phyloP scores from a whole-genome alignment of 2,329 filamentous ascomycete genomes.

The Beauveria pseudobassiana region DNA sequence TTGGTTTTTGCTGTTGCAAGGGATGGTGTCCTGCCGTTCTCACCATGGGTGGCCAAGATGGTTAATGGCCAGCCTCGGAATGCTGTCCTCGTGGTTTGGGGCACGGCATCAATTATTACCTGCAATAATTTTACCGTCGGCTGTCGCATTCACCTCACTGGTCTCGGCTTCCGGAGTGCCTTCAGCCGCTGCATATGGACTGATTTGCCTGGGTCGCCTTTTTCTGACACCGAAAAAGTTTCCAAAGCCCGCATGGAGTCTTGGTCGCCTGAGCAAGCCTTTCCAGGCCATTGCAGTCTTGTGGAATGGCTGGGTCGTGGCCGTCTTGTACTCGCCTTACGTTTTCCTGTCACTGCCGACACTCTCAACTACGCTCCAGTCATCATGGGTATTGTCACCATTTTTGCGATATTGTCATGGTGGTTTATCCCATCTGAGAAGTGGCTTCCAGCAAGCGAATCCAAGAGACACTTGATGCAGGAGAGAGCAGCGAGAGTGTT shows the following conservation, averaged over 20 bases:
- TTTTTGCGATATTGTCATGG: slow-evolving; percentile 40
- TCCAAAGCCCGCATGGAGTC: slow-evolving; percentile 38
- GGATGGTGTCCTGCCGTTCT: slow-evolving; percentile 53
- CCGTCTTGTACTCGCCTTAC: slow-evolving; percentile 39
- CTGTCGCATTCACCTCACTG: slow-evolving; percentile 45
- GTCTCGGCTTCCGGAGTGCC: slow-evolving; percentile 46
- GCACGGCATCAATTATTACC: slow-evolving; percentile 43
- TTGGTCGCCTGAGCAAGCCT: slow-evolving; percentile 35
- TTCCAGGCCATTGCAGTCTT: slow-evolving; percentile 39
- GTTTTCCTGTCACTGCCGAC: slow-evolving; percentile 32
- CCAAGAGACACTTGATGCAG: slow-evolving; percentile 25
- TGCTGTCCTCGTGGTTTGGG: slow-evolving; percentile 52
- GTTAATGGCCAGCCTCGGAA: slow-evolving; percentile 50
- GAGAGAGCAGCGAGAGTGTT: background rate
- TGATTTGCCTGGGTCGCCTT: slow-evolving; percentile 41
- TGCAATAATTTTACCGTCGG: slow-evolving; percentile 53
- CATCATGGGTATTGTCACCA: slow-evolving; percentile 41
- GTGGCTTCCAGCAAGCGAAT: slow-evolving; percentile 38
- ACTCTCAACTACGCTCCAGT: slow-evolving; percentile 43
- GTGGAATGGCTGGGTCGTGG: slow-evolving; percentile 44
- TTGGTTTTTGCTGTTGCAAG: slow-evolving; percentile 56
- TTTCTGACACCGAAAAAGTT: slow-evolving; percentile 40
- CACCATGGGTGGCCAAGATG: slow-evolving; percentile 48
- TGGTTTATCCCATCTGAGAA: slow-evolving; percentile 38
- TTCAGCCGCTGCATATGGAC: slow-evolving; percentile 42